A percentile compares a stretch with the other conserved stretches of the same genome.
These are phyloP conservation scores for Gossypium australe DNA, from an alignment of 345 rosid genomes.

Conservation along the genomic window DNA sequence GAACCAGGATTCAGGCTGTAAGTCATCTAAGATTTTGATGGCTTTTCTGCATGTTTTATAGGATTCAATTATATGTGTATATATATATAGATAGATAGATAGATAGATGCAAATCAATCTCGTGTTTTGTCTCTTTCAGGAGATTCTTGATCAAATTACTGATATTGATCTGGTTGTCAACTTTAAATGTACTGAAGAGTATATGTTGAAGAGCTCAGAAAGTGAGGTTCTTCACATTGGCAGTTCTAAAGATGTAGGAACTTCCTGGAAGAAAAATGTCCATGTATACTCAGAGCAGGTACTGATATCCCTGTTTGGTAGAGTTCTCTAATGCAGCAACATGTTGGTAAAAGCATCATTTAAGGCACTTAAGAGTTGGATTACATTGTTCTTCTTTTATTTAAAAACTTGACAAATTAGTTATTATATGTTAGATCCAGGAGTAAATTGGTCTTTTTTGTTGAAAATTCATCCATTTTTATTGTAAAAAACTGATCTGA, in stretches of 20 bases:
- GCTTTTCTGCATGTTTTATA: not conserved
- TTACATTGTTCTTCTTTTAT: no score
- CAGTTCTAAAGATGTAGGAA: slow-evolving; percentile 32
- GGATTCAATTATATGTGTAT: no score
- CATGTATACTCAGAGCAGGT: slow-evolving; percentile 61
- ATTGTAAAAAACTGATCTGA: no score
- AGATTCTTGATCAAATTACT: slow-evolving; percentile 74
- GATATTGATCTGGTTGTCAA: slow-evolving; percentile 86
- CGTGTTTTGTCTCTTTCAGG: slow-evolving; percentile 38
- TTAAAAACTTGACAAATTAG: no score
- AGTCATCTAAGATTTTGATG: slow-evolving; percentile 18
- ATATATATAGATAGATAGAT: no score
- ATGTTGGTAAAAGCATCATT: no score
- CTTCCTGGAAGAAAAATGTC: slow-evolving; percentile 41
- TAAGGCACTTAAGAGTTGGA: no score
- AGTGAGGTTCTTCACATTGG: slow-evolving; percentile 23
- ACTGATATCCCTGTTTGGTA: slow-evolving; percentile 10
- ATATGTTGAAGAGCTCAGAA: slow-evolving; percentile 27
- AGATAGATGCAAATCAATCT: not conserved
- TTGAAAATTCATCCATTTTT: no score
- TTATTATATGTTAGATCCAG: no score
- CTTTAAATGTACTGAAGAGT: slow-evolving; percentile 55
- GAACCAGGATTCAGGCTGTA: slow-evolving; percentile 75
- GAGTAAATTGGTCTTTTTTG: no score
- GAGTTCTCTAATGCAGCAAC: not conserved